Conservation (phyloP, 768 basidiomycete species). For the Astraeus odoratus region DNA sequence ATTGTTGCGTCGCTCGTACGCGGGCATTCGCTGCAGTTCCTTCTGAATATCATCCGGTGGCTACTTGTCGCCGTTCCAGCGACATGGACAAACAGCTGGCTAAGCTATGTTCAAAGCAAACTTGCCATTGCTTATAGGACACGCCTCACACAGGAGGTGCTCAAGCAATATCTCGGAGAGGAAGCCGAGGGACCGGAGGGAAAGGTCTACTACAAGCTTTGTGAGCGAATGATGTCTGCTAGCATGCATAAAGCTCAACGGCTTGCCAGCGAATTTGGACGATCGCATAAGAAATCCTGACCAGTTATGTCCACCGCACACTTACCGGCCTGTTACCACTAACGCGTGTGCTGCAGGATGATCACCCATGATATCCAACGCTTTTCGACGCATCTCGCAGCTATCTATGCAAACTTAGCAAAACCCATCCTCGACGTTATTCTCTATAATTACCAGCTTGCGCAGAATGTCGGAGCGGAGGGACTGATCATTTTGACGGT, state of each 20-base stretch:
- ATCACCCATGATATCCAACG: slow-evolving; percentile 94
- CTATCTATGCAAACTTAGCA: slow-evolving; percentile 90
- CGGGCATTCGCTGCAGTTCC: slow-evolving; percentile 70
- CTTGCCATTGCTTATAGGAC: slow-evolving; percentile 85
- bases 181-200: slow-evolving; percentile 57
- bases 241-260: slow-evolving; percentile 4
- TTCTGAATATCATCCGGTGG: slow-evolving; percentile 84
- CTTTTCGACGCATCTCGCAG: slow-evolving; percentile 84
- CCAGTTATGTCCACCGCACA: slow-evolving; percentile 46
- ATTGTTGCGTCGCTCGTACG: slow-evolving; percentile 95
- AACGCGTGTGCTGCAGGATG: slow-evolving; percentile 48
- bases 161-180: slow-evolving; percentile 79
- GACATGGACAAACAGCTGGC: slow-evolving; percentile 89
- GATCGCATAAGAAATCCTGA: slow-evolving; percentile 95
- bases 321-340: slow-evolving; percentile 3
- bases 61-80: slow-evolving; percentile 87
- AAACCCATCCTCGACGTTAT: slow-evolving; percentile 92
- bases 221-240: slow-evolving; percentile 35
- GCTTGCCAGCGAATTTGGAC: slow-evolving; percentile 75
- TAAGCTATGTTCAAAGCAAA: slow-evolving; percentile 91
- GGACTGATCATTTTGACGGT: slow-evolving; percentile 78
- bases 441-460: slow-evolving; percentile 92
- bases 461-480: slow-evolving; percentile 91
- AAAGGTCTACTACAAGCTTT: slow-evolving; percentile 91
- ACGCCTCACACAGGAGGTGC: slow-evolving; percentile 74